A percentile compares a stretch with the other conserved stretches of the same genome.
Evolutionary conservation across 177 flowering plant species (phyloP).

Genomic region (Telopea speciosissima): DNA sequence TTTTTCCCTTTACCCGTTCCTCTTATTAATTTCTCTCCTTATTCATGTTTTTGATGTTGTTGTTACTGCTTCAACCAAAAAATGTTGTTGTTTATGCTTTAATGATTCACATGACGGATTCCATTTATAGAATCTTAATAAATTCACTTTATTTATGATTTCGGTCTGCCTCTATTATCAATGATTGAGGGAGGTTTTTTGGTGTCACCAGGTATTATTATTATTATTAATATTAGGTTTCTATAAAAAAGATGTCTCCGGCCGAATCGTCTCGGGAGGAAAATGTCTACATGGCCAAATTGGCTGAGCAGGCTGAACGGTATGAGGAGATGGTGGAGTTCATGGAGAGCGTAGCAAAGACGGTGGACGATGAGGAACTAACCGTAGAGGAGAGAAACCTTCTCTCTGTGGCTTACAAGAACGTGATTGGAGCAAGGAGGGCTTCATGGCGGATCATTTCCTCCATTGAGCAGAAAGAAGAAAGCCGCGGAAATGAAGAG

Average conservation of each 20-base stretch:
- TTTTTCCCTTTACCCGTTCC: too few species aligned
- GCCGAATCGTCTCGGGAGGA: conserved; percentile 12
- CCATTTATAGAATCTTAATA: too few species aligned
- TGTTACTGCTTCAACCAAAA: too few species aligned
- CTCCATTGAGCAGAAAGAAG: conserved; percentile 1
- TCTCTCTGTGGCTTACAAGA: neutral
- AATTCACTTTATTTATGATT: too few species aligned
- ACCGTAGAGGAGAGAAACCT: neutral
- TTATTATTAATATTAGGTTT: too few species aligned
- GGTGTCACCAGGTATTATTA: neutral
- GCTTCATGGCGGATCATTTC: neutral
- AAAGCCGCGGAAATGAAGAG: neutral
- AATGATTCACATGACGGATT: neutral
- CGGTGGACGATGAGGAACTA: neutral
- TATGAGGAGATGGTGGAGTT: conserved; percentile 14
- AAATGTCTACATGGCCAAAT: conserved; percentile 12
- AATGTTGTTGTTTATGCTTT: too few species aligned
- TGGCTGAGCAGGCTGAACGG: conserved; percentile 12
- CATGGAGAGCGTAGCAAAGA: conserved; percentile 10
- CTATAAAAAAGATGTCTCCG: conserved; percentile 8
- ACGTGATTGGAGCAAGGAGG: neutral
- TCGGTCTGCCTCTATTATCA: neutral
- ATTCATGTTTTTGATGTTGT: neutral
- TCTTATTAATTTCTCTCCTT: too few species aligned
- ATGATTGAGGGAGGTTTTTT: neutral